Evolutionary conservation across 352 stramenopile species (phyloP), one percentile per base, ranked within the genome.

Genomic region (Phytophthora syringae): DNA sequence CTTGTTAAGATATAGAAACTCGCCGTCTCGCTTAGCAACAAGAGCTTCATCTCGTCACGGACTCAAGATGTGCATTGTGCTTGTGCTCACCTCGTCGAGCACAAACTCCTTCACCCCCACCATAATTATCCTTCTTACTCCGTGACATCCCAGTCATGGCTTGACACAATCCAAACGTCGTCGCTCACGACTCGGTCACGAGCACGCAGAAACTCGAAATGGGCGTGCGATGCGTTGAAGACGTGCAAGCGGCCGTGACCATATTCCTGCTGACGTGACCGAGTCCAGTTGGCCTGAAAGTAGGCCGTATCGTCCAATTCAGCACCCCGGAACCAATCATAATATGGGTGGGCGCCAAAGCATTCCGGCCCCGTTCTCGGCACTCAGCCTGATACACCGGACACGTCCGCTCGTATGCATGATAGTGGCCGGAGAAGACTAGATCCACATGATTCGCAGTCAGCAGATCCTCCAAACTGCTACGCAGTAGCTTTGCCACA

Each of bases 401-500:
- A 34, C 74, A 86, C 3, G 80, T 86, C 52, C 76, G 70, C 56
- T 86, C 80, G 58, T 89, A 89, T n/a, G 74, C 65, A 20, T 88
- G 80, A n/a, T 80, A 76, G 30, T 89, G 80, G 4, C 78, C 78
- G 1, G 76, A 77, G 30, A 88, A 88, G 12, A 88, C 72, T 5
- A 83, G 34, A 52, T 88, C 78, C 21, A 87, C 72, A 20, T 56
- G 64, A n/a, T 84, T 76, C 24, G 62, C 42, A 3, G 49, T 43
- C 7, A 86, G 49, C 32, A 82, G 15, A 10, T 72, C 55, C 37
- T 89, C 80, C 4, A 86, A 42, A 11, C 66, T 59, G 20, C 61
- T 52, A 25, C 75, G 80, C 10, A 89, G 16, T 32, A 80, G 18
- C 27, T 72, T 45, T 6, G 72, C 56, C 20, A 69, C 47, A 9